phyloP scores from a whole-genome alignment of 2,329 filamentous ascomycete species.

The Periglandula ipomoeae region DNA sequence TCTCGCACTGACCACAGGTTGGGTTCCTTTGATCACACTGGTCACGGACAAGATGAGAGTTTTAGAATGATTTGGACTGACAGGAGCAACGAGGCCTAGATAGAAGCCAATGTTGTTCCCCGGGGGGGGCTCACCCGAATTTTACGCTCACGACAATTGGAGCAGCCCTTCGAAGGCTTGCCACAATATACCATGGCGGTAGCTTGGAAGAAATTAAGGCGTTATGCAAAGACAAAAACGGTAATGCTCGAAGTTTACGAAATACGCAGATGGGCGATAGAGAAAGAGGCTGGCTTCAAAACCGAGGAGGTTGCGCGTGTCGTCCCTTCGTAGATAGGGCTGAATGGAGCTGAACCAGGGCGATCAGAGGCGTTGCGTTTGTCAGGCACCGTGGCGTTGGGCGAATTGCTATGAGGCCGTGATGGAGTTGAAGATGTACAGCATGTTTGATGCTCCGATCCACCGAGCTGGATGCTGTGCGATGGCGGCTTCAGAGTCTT shows the following conservation, averaged over 20 bases:
- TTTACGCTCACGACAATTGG: slow-evolving; percentile 45
- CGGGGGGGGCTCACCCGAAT: slow-evolving; percentile 37
- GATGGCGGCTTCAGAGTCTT: too few relatives aligned
- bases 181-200: slow-evolving; percentile 47
- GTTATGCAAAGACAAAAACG: not conserved
- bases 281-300: too few relatives aligned
- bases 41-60: not conserved
- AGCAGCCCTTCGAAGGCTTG: slow-evolving; percentile 48
- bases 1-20: slow-evolving; percentile 45
- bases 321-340: not conserved
- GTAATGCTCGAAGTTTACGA: not conserved
- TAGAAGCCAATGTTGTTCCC: not conserved
- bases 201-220: too few relatives aligned
- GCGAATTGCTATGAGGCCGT: not conserved
- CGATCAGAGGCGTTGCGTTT: not conserved
- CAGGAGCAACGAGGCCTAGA: slow-evolving; percentile 7
- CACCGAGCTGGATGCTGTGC: not conserved
- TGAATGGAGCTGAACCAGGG: not conserved
- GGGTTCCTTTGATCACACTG: slow-evolving; percentile 45
- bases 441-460: not conserved
- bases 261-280: too few relatives aligned
- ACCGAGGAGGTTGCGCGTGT: not conserved
- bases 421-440: not conserved
- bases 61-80: slow-evolving; percentile 1
- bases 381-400: not conserved